Evolutionary conservation across 2,329 filamentous ascomycete genomes (phyloP), one percentile per base, ranked within the genome.

Genomic region (Elsinoe batatas): DNA sequence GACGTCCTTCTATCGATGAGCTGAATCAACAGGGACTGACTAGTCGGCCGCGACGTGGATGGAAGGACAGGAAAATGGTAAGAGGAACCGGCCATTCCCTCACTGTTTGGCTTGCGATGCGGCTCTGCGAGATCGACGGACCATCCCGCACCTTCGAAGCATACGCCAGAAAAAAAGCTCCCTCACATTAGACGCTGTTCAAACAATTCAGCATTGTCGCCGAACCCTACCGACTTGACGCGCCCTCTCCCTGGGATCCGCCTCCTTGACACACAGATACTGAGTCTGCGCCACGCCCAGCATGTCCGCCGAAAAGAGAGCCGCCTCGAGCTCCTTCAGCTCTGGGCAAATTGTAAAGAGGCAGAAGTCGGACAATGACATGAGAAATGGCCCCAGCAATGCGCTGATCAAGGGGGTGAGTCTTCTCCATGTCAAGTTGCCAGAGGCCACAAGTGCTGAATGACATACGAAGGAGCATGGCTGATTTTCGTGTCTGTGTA

Each of bases 311-410:
- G 91, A 95, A 72, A 97, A 98, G 75, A 83, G 93, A 67, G 87
- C 90, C 58, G 90, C 91, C n/a, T 84, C 87, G 59, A 85, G 87
- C 63, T 86, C 88, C 58, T 91, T 91, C 63, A 82, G 84, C 64
- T 82, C 83, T 20, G 83, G 84, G 49, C 88, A 95, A 71, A 79
- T 91, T 63, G 82, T 97, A 59, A 98, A 97, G 76, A 80, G 91
- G 68, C 90, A 91, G 69, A 95, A 93, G 69, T 80, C 82, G 57
- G 80, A 82, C 62, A 75, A 73, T 60, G 76, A 80, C 59, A 69
- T 81, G 58, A 71, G 72, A 66, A 76, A 79, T 55, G 74, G 84
- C 54, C 72, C 82, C 38, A 74, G 77, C 26, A 82, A 81, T 67
- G 77, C 83, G 37, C 76, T 87, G 56, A 76, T 86, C 64, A 80